phyloP scores from a whole-genome alignment of 2,329 filamentous ascomycete species.

The Ophiocordyceps robertsii region DNA sequence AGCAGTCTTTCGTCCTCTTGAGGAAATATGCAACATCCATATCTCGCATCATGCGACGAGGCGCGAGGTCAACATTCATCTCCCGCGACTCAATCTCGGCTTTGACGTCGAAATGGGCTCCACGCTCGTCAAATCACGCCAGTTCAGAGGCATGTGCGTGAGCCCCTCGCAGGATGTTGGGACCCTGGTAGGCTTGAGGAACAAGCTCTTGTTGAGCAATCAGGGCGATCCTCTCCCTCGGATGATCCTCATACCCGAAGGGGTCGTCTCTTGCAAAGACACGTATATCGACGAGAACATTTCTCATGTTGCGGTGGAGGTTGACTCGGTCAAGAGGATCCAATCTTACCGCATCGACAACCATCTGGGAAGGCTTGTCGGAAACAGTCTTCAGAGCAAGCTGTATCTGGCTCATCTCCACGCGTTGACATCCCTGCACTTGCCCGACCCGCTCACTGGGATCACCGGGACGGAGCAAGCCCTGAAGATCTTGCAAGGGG shows the following conservation, averaged over 20 bases:
- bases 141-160: conserved; percentile 36
- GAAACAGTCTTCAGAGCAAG: conserved; percentile 35
- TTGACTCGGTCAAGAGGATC: conserved; percentile 2
- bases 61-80: conserved; percentile 20
- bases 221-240: conserved; percentile 7
- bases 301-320: too few species aligned
- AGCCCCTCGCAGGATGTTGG: conserved; percentile 31
- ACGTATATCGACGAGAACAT: conserved; percentile 4
- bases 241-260: conserved; percentile 24
- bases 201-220: conserved; percentile 30
- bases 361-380: conserved; percentile 30
- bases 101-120: conserved; percentile 24
- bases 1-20: not conserved
- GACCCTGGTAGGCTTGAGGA: conserved; percentile 33
- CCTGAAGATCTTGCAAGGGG: conserved; percentile 29
- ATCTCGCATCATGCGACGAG: not conserved
- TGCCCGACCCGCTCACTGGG: conserved; percentile 32
- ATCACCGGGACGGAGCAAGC: conserved; percentile 41
- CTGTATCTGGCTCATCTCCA: conserved; percentile 37
- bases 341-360: conserved; percentile 32
- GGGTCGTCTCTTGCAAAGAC: conserved; percentile 9
- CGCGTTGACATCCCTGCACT: conserved; percentile 34
- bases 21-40: not conserved
- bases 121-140: conserved; percentile 24
- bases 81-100: conserved; percentile 32